phyloP scores from a whole-genome alignment of 257 asterid genomes.

The Voacanga thouarsii region DNA sequence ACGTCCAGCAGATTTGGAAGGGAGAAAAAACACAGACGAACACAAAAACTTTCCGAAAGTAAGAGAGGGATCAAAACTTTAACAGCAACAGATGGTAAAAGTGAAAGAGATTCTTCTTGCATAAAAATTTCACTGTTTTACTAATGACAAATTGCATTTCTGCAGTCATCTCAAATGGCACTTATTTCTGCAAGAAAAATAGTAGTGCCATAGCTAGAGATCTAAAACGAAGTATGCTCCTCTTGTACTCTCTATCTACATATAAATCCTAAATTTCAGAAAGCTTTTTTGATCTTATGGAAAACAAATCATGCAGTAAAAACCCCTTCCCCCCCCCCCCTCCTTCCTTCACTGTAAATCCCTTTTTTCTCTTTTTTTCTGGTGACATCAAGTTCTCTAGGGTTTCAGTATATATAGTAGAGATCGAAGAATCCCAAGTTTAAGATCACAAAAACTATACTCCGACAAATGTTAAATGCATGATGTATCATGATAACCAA shows the following conservation, averaged over 20 bases:
- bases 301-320: background rate
- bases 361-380: background rate
- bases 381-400: background rate
- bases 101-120: background rate
- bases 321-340: too few species aligned
- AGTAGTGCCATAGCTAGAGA: background rate
- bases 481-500: slow-evolving; percentile 30
- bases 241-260: too few species aligned
- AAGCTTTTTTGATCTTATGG: too few species aligned
- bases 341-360: background rate
- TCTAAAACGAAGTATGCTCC: too few species aligned
- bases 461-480: slow-evolving; percentile 29
- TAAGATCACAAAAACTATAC: background rate
- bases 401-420: background rate
- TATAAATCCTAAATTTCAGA: too few species aligned
- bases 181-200: background rate
- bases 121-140: background rate
- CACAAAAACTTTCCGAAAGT: background rate
- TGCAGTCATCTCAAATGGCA: background rate
- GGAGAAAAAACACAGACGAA: too few species aligned
- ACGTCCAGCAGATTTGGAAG: background rate
- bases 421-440: slow-evolving; percentile 5
- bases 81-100: background rate
- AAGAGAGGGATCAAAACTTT: background rate
- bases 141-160: background rate